phyloP scores from a whole-genome alignment of 2,329 filamentous ascomycete species.

The Penicillium frequentans region DNA sequence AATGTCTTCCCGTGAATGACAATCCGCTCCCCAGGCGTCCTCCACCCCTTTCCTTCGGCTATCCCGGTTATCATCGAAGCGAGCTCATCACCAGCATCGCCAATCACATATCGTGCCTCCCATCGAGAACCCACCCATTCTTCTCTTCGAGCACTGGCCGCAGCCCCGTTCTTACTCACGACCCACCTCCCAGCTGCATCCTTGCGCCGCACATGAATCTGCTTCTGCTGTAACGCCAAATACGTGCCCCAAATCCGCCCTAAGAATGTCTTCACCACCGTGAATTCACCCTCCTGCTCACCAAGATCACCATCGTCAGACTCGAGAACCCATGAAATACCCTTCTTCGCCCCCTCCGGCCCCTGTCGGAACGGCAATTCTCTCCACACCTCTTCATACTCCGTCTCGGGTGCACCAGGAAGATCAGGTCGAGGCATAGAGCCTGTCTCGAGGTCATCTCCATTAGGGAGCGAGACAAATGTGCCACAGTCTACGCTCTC shows the following conservation, averaged over 20 bases:
- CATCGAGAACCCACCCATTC: constrained; percentile 23
- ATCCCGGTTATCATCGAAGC: constrained; percentile 23
- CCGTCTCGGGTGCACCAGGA: constrained; percentile 29
- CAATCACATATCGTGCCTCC: constrained; percentile 20
- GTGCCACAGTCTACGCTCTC: constrained; percentile 36
- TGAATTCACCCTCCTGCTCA: constrained; percentile 15
- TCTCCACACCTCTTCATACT: constrained; percentile 69
- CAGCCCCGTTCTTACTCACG: constrained; percentile 21
- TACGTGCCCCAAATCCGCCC: constrained; percentile 33
- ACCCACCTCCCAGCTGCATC: constrained; percentile 10
- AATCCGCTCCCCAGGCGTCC: constrained; percentile 18
- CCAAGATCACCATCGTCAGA: constrained; percentile 14
- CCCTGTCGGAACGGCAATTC: constrained; percentile 42
- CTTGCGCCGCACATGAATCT: constrained; percentile 13
- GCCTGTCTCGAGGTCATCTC: constrained; percentile 42
- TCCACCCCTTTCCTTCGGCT: constrained; percentile 18
- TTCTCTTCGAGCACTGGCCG: constrained; percentile 31
- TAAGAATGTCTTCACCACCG: constrained; percentile 29
- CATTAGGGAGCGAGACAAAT: constrained; percentile 40
- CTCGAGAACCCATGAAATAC: constrained; percentile 34
- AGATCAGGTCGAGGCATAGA: constrained; percentile 40
- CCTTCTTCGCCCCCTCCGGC: constrained; percentile 24
- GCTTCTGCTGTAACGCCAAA: constrained; percentile 29
- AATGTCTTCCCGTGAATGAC: constrained; percentile 17
- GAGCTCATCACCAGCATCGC: constrained; percentile 9